Evolutionary conservation across 2,329 filamentous ascomycete species (phyloP).

Genomic region (Ascochyta pisi): DNA sequence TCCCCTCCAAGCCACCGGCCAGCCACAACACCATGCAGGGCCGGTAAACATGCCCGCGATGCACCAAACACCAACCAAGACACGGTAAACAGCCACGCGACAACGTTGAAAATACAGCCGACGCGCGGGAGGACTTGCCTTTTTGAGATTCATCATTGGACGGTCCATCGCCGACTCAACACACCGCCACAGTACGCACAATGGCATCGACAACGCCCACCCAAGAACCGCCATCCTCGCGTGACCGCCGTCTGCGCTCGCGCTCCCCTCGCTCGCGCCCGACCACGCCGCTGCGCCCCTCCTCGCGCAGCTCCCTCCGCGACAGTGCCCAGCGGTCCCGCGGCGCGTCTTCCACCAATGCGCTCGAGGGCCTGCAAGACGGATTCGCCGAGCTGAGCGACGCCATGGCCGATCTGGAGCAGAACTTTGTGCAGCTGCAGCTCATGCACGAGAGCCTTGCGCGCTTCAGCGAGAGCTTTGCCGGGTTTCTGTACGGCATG

Average conservation of each 20-base stretch:
- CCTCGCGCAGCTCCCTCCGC: constrained; percentile 86
- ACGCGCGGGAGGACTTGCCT: too few species aligned
- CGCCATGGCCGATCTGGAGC: constrained; percentile 92
- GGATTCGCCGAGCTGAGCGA: constrained; percentile 93
- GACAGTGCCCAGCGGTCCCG: constrained; percentile 51
- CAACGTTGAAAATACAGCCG: too few species aligned
- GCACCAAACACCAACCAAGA: too few species aligned
- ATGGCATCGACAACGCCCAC: constrained; percentile 38
- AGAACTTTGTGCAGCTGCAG: constrained; percentile 97
- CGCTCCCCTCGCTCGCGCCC: constrained; percentile 71
- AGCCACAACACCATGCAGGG: neutral
- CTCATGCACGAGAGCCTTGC: constrained; percentile 94
- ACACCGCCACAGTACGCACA: neutral
- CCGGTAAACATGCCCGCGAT: neutral
- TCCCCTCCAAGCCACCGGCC: neutral
- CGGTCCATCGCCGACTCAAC: neutral
- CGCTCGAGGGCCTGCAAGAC: constrained; percentile 83
- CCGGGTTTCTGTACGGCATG: constrained; percentile 90
- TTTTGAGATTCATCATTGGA: neutral
- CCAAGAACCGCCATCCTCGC: constrained; percentile 28
- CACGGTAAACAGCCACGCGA: too few species aligned
- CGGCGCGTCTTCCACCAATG: constrained; percentile 63
- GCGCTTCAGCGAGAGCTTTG: constrained; percentile 94
- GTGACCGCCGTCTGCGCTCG: constrained; percentile 53
- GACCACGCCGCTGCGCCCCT: constrained; percentile 89